phyloP scores from a whole-genome alignment of 176 grass and related monocot genomes.

The Musa schizocarpa region DNA sequence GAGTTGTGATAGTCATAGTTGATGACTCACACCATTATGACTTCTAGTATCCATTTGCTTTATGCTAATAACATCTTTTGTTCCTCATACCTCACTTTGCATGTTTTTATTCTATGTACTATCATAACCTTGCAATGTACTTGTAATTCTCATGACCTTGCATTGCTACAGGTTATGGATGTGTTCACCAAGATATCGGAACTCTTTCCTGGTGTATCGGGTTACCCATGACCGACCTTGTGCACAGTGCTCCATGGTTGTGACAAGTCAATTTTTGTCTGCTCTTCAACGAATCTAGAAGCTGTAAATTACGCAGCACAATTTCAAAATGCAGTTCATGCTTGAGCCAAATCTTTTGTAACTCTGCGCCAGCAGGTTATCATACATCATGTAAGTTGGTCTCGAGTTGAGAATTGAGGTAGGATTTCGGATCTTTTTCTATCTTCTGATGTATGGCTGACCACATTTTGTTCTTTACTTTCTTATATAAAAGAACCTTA shows the following conservation, averaged over 20 bases:
- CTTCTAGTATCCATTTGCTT: no score
- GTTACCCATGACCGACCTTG: slow-evolving; percentile 27
- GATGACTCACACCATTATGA: no score
- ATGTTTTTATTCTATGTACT: not conserved
- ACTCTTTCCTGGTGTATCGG: slow-evolving; percentile 80
- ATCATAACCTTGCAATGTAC: not conserved
- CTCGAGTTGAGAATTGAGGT: no score
- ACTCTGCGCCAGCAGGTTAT: no score
- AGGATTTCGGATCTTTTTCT: no score
- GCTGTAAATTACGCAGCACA: not conserved
- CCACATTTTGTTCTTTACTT: no score
- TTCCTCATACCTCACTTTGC: no score
- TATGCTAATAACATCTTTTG: no score
- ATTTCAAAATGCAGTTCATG: not conserved
- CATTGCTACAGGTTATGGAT: slow-evolving; percentile 71
- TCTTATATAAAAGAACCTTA: no score
- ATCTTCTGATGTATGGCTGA: no score
- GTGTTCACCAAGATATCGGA: slow-evolving; percentile 96
- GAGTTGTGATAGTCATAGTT: no score
- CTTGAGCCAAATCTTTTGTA: not conserved
- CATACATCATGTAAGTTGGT: no score
- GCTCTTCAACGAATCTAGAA: not conserved
- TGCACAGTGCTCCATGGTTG: not conserved
- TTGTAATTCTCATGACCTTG: not conserved
- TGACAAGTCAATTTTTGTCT: not conserved